Evolutionary conservation across 345 rosid genomes (phyloP), one percentile per base, ranked within the genome.

Genomic region (Salix suchowensis): DNA sequence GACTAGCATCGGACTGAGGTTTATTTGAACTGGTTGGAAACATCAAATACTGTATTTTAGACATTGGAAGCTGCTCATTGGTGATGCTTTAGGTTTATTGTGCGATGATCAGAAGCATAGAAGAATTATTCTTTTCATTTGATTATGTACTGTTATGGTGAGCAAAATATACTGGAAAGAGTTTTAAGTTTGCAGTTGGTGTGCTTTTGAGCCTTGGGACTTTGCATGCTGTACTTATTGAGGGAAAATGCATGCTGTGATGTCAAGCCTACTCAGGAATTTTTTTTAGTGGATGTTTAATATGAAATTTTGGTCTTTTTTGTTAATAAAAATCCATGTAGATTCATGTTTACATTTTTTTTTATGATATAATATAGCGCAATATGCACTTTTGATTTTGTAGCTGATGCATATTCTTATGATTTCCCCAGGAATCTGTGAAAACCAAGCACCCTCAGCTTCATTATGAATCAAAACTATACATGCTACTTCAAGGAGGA

Each of bases 401-500:
- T 15, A 34, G 11, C 65, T 72, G 55, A 71, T 21, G 26, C 73
- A 21, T 60, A 37, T 24, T 77, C 66, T 73, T 37, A 28, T 65
- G 50, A 34, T 48, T 64, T 40, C n/a, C 23, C 77, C 50, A 92
- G 97, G 97, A 92, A 85, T 78, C 89, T 84, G 92, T 85, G 61
- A 91, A 89, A 86, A 89, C 97, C 65, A 92, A 86, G 89, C 95
- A 92, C 76, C 97, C 97, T 6, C 97, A 92, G 77, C 97, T 92
- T 78, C 93, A 91, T 50, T 92, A 92, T 72, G 97, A 92, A 79
- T 92, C 95, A 1, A 91, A 92, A 82, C 81, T 92, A 71, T 92
- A 92, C 76, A 84, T 91, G 93, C 93, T 90, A 84, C 88, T 92
- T 77, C 93, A 89, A 88, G 97, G 97, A 85, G 95, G 95, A 85